A percentile compares a stretch with the other conserved stretches of the same genome.
Evolutionary conservation across 257 asterid species (phyloP).

Genomic region (Ilex asprella): DNA sequence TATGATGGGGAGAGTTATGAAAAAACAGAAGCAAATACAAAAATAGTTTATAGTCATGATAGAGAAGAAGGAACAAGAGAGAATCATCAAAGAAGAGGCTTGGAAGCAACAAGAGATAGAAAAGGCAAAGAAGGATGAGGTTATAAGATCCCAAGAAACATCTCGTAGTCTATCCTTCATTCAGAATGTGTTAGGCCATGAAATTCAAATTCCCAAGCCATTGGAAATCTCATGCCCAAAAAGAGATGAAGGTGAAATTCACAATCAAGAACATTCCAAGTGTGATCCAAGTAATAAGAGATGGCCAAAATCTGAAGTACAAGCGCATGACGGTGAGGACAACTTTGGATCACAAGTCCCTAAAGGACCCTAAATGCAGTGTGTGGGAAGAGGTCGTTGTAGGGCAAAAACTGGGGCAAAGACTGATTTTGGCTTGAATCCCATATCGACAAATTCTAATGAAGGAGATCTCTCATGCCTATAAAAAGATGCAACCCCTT

Average conservation of each 20-base stretch:
- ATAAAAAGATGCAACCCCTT: no score
- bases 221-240: conserved; percentile 3
- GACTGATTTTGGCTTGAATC: no score
- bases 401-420: no score
- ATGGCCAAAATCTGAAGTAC: conserved; percentile 25
- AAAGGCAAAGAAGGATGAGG: conserved; percentile 15
- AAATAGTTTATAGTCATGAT: conserved; percentile 15
- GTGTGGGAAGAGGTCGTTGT: conserved; percentile 26
- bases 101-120: conserved; percentile 24
- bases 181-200: conserved; percentile 16
- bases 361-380: conserved; percentile 2
- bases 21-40: conserved; percentile 24
- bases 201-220: conserved; percentile 10
- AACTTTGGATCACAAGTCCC: conserved; percentile 16
- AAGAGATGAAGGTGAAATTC: conserved; percentile 14
- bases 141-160: conserved; percentile 15
- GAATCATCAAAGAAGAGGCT: conserved; percentile 22
- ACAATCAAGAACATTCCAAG: conserved; percentile 8
- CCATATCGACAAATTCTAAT: no score
- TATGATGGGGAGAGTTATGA: background rate
- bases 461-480: no score
- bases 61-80: conserved; percentile 19
- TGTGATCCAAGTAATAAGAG: conserved; percentile 19
- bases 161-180: conserved; percentile 15
- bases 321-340: conserved; percentile 13